These are phyloP conservation scores for Camelina laxa DNA, from an alignment of 345 rosid species.

Conservation along the genomic window DNA sequence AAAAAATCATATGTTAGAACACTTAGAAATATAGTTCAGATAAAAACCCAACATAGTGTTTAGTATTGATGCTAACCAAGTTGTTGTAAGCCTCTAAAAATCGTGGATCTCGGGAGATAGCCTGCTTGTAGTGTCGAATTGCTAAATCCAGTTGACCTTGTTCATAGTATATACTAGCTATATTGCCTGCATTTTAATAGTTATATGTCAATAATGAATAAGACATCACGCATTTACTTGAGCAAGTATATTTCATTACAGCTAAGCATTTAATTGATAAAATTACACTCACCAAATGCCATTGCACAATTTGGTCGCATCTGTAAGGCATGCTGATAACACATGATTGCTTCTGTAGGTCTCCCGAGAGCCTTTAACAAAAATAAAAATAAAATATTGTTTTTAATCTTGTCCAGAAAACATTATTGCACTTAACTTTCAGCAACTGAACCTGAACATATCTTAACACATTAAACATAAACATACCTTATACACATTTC, in stretches of 20 bases:
- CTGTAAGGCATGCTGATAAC: slow-evolving; percentile 93
- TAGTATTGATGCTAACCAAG: slow-evolving; percentile 63
- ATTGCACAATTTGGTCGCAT: slow-evolving; percentile 79
- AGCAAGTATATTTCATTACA: slow-evolving; percentile 14
- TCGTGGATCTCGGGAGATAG: slow-evolving; percentile 78
- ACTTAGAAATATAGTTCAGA: slow-evolving; percentile 20
- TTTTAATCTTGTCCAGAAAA: slow-evolving; percentile 45
- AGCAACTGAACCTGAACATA: slow-evolving; percentile 42
- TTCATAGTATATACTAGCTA: slow-evolving; percentile 90
- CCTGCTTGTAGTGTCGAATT: slow-evolving; percentile 85
- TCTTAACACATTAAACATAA: slow-evolving; percentile 30
- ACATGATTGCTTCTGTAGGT: slow-evolving; percentile 90
- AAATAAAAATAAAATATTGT: slow-evolving; percentile 49
- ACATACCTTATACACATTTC: slow-evolving; percentile 96
- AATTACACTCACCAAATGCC: slow-evolving; percentile 73
- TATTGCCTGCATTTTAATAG: slow-evolving; percentile 62
- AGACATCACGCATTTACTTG: slow-evolving; percentile 16
- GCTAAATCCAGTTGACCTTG: slow-evolving; percentile 89
- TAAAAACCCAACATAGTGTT: slow-evolving; percentile 15
- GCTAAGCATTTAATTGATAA: slow-evolving; percentile 8
- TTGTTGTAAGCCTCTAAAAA: slow-evolving; percentile 96
- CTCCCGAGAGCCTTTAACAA: slow-evolving; percentile 82
- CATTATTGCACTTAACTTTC: slow-evolving; percentile 39
- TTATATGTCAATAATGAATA: not conserved
- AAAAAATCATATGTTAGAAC: slow-evolving; percentile 4